Evolutionary conservation across 805 yeast genomes (phyloP), one percentile per base, ranked within the genome.

Genomic region (Candida palmyrensis): DNA sequence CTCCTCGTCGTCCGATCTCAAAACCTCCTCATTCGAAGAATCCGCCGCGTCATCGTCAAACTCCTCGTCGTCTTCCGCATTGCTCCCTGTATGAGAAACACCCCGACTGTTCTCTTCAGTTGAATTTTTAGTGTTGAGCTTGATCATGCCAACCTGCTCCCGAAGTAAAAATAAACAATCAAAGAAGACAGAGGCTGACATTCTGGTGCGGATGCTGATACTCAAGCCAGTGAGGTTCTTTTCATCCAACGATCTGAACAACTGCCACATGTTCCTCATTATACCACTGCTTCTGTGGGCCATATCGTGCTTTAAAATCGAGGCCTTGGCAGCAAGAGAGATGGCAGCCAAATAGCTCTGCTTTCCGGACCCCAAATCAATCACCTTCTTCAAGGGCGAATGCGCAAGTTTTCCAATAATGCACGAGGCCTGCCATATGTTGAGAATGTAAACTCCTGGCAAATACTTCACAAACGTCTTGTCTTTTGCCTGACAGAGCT

Each of bases 221-320:
- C 64, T 60, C 19, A 61, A 51, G 11, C 55, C 53, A 7, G 59
- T 55, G 36, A 52, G 44, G n/a, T 56, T 55, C 40, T 73, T 75
- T 26, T 75, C 79, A 42, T 78, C 75, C 44, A 88, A 62, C 4
- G 81, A 71, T 32, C 81, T 74, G 56, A 84, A 84, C 38, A 88
- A 67, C 39, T 82, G 85, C 98, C 98, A 90, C 66, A 88, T 80
- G 50, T 88, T 88, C 48, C 83, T 75, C 92, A 92, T 86, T 38
- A 92, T 87, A 6, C 96, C 96, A 29, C 95, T 79, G 0, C 95
- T 84, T 43, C 97, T 73, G 53, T 85, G 86, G 0, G 97, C 86
- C 69, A 92, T 79, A 51, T 90, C 98, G 58, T 89, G 92, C 47
- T 87, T 87, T 46, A 86, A 66, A 18, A 90, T 81, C 0, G 96